A percentile compares a stretch with the other conserved stretches of the same genome.
phyloP scores from a whole-genome alignment of 495 filamentous ascomycete genomes.

The Haplographium delicatum region DNA sequence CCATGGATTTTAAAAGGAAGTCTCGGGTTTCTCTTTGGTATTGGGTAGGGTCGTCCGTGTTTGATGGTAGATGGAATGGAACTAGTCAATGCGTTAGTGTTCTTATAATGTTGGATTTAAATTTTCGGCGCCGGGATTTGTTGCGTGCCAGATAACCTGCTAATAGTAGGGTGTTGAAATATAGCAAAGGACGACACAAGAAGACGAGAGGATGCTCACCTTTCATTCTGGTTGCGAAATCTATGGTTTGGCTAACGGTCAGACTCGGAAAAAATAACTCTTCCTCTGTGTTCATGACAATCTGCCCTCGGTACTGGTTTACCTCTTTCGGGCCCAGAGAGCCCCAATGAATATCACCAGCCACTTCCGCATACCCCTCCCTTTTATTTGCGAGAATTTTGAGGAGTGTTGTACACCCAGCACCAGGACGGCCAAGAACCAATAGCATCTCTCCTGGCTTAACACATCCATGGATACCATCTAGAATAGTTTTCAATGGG shows the following conservation, averaged over 20 bases:
- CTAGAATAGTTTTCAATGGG: constrained; percentile 35
- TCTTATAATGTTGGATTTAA: no score
- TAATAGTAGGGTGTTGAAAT: no score
- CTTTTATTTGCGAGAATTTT: constrained; percentile 81
- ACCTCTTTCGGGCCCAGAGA: constrained; percentile 55
- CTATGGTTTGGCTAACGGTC: constrained; percentile 77
- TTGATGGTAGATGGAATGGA: constrained; percentile 64
- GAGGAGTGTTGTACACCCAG: constrained; percentile 83
- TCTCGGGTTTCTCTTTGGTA: constrained; percentile 68
- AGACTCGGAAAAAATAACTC: constrained; percentile 77
- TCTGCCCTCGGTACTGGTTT: constrained; percentile 70
- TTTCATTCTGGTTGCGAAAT: constrained; percentile 79
- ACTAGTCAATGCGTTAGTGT: no score
- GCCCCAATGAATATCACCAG: constrained; percentile 77
- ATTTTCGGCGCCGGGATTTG: no score
- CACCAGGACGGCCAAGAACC: constrained; percentile 80
- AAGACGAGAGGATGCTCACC: neutral
- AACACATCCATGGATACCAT: constrained; percentile 52
- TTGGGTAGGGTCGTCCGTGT: constrained; percentile 43
- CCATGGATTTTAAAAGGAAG: constrained; percentile 79
- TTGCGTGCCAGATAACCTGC: no score
- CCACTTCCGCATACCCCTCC: constrained; percentile 68
- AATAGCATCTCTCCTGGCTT: constrained; percentile 87
- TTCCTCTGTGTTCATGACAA: constrained; percentile 82
- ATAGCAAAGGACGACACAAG: no score